These are phyloP conservation scores for Lactifluus rugatus DNA, from an alignment of 768 basidiomycete genomes.

Conservation along the genomic window DNA sequence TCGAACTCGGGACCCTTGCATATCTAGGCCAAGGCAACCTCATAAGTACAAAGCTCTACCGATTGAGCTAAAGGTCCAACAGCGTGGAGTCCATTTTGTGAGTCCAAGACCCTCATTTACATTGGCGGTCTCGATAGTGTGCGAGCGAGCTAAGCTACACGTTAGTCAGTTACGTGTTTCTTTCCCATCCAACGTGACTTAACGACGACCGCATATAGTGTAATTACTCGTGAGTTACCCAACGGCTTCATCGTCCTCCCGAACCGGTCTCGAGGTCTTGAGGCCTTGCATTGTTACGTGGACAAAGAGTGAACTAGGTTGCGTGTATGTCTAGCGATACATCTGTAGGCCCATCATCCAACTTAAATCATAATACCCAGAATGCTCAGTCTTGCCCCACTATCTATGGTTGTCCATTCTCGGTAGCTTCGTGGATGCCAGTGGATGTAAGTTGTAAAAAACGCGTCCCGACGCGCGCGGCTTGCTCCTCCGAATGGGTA, in stretches of 20 bases:
- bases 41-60: slow-evolving; percentile 58
- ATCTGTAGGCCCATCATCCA: not conserved
- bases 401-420: slow-evolving; percentile 14
- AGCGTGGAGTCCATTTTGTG: not conserved
- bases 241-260: not conserved
- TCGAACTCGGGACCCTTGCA: slow-evolving; percentile 58
- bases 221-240: too few relatives aligned
- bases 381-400: not conserved
- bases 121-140: too few relatives aligned
- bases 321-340: slow-evolving; percentile 1
- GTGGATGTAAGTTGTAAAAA: slow-evolving; percentile 36
- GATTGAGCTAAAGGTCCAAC: slow-evolving; percentile 47
- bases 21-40: slow-evolving; percentile 34
- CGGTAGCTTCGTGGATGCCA: slow-evolving; percentile 23
- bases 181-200: too few relatives aligned
- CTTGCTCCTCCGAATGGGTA: slow-evolving; percentile 80
- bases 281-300: not conserved
- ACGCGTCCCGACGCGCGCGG: slow-evolving; percentile 59
- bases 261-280: not conserved
- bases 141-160: too few relatives aligned
- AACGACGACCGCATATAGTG: too few relatives aligned
- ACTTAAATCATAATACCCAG: not conserved
- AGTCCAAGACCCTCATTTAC: not conserved
- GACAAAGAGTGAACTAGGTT: not conserved
- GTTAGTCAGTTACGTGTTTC: too few relatives aligned